phyloP scores from a whole-genome alignment of 805 yeast genomes.

The Danielozyma ontarioensis region DNA sequence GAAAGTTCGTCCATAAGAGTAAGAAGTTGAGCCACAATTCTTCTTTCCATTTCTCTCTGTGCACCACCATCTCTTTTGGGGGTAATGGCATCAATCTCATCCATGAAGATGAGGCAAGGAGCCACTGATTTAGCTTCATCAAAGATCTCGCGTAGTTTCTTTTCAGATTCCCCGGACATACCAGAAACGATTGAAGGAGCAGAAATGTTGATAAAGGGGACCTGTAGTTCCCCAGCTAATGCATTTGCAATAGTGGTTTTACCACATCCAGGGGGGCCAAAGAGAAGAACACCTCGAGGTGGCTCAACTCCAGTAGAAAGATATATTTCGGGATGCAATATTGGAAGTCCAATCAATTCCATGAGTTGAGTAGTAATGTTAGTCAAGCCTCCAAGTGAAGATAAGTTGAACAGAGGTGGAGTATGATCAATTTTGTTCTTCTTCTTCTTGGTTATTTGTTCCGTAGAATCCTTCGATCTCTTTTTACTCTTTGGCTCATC shows the following conservation, averaged over 20 bases:
- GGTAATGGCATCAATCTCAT: slow-evolving; percentile 96
- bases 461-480: slow-evolving; percentile 44
- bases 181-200: slow-evolving; percentile 98
- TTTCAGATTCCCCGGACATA: slow-evolving; percentile 98
- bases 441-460: slow-evolving; percentile 20
- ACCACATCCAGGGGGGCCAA: slow-evolving; percentile 99
- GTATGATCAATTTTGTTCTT: slow-evolving; percentile 52
- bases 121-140: slow-evolving; percentile 89
- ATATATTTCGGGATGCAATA: slow-evolving; percentile 90
- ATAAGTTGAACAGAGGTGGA: slow-evolving; percentile 63
- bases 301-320: slow-evolving; percentile 87
- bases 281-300: slow-evolving; percentile 87
- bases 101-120: slow-evolving; percentile 89
- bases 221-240: slow-evolving; percentile 88
- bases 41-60: slow-evolving; percentile 94
- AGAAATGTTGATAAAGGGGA: slow-evolving; percentile 84
- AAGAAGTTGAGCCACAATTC: slow-evolving; percentile 92
- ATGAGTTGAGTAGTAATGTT: slow-evolving; percentile 77
- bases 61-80: slow-evolving; percentile 96
- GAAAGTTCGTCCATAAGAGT: slow-evolving; percentile 93
- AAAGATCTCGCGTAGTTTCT: slow-evolving; percentile 85
- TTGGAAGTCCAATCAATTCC: slow-evolving; percentile 90
- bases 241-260: slow-evolving; percentile 96
- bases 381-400: slow-evolving; percentile 86
- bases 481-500: slow-evolving; percentile 42